A percentile compares a stretch with the other conserved stretches of the same genome.
These are phyloP conservation scores for Gaeumannomyces sp. DNA, from an alignment of 2,329 filamentous ascomycete genomes.

Conservation along the genomic window DNA sequence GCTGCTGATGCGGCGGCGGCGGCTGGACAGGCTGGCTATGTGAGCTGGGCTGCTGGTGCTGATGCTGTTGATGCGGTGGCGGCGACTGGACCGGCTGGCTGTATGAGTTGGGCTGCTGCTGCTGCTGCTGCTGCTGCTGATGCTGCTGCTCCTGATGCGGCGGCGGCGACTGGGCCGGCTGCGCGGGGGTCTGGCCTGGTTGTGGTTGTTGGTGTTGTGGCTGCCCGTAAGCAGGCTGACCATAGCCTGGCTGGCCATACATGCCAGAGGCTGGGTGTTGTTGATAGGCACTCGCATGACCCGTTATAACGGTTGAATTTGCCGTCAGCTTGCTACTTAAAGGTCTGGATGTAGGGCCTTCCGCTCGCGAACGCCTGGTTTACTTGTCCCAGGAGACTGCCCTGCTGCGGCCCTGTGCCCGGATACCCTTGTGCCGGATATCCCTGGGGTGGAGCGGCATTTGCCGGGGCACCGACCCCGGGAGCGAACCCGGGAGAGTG, in stretches of 20 bases:
- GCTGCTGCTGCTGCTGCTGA: not conserved
- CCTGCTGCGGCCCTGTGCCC: not conserved
- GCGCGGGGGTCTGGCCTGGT: not conserved
- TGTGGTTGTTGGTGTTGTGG: not conserved
- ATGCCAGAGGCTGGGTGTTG: not conserved
- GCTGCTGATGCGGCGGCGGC: not conserved
- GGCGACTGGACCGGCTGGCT: not conserved
- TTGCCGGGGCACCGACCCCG: not conserved
- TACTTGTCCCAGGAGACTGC: not conserved
- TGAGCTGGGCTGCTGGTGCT: not conserved
- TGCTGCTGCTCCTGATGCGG: not conserved
- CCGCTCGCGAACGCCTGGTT: not conserved
- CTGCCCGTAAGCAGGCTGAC: not conserved
- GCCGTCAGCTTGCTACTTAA: not conserved
- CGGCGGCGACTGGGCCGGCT: not conserved
- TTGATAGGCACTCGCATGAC: not conserved
- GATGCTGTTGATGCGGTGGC: not conserved
- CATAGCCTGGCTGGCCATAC: slow-evolving; percentile 3
- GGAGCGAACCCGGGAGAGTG: not conserved
- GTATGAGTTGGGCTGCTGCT: not conserved
- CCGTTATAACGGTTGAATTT: not conserved
- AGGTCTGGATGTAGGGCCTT: not conserved
- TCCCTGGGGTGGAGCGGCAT: not conserved
- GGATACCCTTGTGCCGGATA: not conserved
- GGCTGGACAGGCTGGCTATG: not conserved